phyloP scores from a whole-genome alignment of 805 yeast species.

The Yarrowia bubula region DNA sequence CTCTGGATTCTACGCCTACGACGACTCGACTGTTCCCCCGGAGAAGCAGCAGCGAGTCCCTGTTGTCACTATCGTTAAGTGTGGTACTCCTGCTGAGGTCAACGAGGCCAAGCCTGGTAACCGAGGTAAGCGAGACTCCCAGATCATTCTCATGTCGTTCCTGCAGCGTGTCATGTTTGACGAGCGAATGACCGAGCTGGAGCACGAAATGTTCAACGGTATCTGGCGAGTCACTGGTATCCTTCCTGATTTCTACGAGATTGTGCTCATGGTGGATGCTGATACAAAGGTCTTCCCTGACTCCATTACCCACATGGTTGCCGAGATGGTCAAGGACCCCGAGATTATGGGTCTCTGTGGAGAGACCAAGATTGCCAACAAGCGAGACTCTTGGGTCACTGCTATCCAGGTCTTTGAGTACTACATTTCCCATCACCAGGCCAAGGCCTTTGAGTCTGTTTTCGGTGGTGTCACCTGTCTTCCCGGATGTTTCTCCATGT shows the following conservation, averaged over 20 bases:
- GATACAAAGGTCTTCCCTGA: constrained; percentile 88
- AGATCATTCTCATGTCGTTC: constrained; percentile 85
- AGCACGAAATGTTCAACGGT: constrained; percentile 67
- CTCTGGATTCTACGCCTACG: constrained; percentile 88
- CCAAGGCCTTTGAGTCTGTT: constrained; percentile 89
- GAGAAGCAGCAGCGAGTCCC: constrained; percentile 85
- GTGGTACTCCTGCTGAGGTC: constrained; percentile 85
- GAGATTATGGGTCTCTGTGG: constrained; percentile 91
- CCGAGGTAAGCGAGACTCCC: constrained; percentile 95
- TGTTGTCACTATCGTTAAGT: constrained; percentile 68
- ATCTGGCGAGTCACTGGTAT: constrained; percentile 84
- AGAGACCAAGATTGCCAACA: constrained; percentile 88
- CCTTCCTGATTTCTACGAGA: constrained; percentile 77
- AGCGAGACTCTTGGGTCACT: constrained; percentile 82
- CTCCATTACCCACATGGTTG: constrained; percentile 82
- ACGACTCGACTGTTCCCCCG: constrained; percentile 66
- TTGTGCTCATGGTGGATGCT: constrained; percentile 89
- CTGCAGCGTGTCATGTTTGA: constrained; percentile 83
- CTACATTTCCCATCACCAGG: constrained; percentile 89
- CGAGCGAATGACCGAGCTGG: constrained; percentile 91
- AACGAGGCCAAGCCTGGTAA: constrained; percentile 80
- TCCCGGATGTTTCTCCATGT: constrained; percentile 95
- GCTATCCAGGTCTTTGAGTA: constrained; percentile 94
- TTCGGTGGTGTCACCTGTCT: constrained; percentile 94
- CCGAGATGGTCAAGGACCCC: constrained; percentile 84